Base-by-base conservation (phyloP, 2,329 filamentous ascomycete species). In the Fusarium sambucinum region DNA sequence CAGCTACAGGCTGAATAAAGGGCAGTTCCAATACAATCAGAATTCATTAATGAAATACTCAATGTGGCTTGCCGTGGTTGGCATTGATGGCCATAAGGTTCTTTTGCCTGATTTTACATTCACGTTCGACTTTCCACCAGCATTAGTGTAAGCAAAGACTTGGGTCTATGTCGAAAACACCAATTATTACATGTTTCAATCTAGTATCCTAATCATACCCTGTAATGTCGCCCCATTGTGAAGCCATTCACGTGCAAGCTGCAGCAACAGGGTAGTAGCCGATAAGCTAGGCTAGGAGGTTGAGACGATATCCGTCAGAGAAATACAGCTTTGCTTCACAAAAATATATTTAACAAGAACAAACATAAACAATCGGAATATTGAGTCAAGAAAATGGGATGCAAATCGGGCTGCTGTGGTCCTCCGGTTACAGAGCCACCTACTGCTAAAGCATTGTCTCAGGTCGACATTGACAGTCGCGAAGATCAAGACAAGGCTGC, bases 321-420 rank as follows among this genome's bases (percentile, higher is more conserved):
- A 42, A n/a, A 16, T 37, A 37, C 14, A 46, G 40, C 44, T 54
- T 30, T 7, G 23, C 29, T 40, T 44, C 29, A 35, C 9, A 30
- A 47, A 44, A 40, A 44, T 27, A 35, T n/a, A 37, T 19, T 13
- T 12, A 5, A n/a, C n/a, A 30, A 44, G 41, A 46, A 47, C 38
- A 44, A 32, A 14, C 3, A 25, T 6, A 32, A 25, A 45, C 27
- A 23, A 32, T 38, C 8, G 17, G 1, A 19, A 25, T n/a, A 23
- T 45, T 25, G 32, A 23, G 13, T 33, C 3, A 51, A 55, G 6
- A 38, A 13, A 14, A 71, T 71, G 69, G 63, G 37, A 29, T 62
- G 66, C 37, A 56, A 60, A 25, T 25, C 45, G 11, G 45, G 45
- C 46, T 71, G 69, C 30, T 71, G 69, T 42, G 62, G 58, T 12